Evolutionary conservation across 257 asterid genomes (phyloP).

Genomic region (Penstemon newberryi): DNA sequence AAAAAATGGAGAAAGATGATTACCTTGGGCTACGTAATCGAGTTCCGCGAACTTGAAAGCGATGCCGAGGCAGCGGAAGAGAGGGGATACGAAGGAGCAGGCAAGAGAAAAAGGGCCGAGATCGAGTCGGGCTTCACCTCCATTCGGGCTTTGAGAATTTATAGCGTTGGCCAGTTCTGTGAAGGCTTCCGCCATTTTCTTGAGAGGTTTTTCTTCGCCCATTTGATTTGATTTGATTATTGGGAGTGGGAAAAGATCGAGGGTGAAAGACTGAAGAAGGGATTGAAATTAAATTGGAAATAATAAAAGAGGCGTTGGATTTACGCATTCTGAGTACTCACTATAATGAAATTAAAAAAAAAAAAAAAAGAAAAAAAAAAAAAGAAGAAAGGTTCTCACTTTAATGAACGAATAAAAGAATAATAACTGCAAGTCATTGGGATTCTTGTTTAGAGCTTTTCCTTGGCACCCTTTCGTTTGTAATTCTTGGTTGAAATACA

Average conservation of each 20-base stretch:
- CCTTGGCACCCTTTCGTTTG: no score
- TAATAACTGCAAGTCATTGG: no score
- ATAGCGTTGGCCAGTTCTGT: slow-evolving; percentile 49
- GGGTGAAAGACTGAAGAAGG: slow-evolving; percentile 9
- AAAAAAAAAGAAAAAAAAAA: no score
- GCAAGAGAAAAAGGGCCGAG: slow-evolving; percentile 68
- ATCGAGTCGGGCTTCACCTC: slow-evolving; percentile 56
- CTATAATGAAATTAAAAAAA: no score
- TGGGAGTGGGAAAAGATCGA: background rate
- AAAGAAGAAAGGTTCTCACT: no score
- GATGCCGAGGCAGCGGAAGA: slow-evolving; percentile 89
- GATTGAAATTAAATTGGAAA: background rate
- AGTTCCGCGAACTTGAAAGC: slow-evolving; percentile 94
- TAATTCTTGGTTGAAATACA: no score
- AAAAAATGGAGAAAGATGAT: background rate
- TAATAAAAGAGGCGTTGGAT: slow-evolving; percentile 27
- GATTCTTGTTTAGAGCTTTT: no score
- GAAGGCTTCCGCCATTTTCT: slow-evolving; percentile 78
- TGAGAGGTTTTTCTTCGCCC: slow-evolving; percentile 61
- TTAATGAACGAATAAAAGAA: no score
- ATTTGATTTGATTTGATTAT: slow-evolving; percentile 25
- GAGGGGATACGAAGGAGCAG: slow-evolving; percentile 86
- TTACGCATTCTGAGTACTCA: slow-evolving; percentile 20
- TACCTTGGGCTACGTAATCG: slow-evolving; percentile 85
- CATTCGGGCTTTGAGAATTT: slow-evolving; percentile 37